phyloP scores from a whole-genome alignment of 2,329 filamentous ascomycete species.

The Phialophora expanda region DNA sequence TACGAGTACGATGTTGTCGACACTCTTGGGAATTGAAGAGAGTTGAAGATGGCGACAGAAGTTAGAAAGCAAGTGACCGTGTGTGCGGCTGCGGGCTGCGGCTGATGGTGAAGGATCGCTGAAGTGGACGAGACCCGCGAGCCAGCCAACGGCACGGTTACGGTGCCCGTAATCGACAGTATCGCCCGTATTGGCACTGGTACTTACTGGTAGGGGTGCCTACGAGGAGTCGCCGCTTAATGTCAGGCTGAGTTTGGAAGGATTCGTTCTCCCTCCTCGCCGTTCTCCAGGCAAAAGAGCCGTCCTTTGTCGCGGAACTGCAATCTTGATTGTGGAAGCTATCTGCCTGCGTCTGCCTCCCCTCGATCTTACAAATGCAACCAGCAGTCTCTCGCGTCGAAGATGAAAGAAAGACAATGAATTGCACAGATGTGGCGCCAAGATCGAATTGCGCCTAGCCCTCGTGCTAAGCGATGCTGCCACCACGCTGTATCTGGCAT shows the following conservation, averaged over 20 bases:
- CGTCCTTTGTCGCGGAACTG: neutral
- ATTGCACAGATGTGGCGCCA: slow-evolving; percentile 18
- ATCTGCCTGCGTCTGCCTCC: neutral
- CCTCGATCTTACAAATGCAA: neutral
- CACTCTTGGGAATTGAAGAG: slow-evolving; percentile 9
- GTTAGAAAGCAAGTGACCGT: slow-evolving; percentile 9
- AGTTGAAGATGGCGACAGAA: slow-evolving; percentile 13
- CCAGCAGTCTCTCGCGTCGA: neutral
- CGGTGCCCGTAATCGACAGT: slow-evolving; percentile 18
- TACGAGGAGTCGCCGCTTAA: slow-evolving; percentile 5
- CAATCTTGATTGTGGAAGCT: neutral
- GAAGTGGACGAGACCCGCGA: slow-evolving; percentile 3
- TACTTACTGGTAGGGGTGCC: slow-evolving; percentile 2
- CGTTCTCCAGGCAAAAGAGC: neutral
- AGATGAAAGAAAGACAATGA: slow-evolving; percentile 22
- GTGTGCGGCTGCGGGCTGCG: slow-evolving; percentile 24
- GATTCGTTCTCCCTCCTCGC: neutral
- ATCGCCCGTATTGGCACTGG: slow-evolving; percentile 11
- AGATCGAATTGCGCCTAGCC: slow-evolving; percentile 4
- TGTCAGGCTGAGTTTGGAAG: slow-evolving; percentile 3
- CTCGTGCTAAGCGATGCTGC: slow-evolving; percentile 9
- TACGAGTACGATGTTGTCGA: neutral
- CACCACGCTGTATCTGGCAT: neutral
- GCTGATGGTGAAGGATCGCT: slow-evolving; percentile 8
- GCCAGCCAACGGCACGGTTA: slow-evolving; percentile 1